Evolutionary conservation across 2,329 filamentous ascomycete species (phyloP).

Genomic region (Botrytis deweyae): DNA sequence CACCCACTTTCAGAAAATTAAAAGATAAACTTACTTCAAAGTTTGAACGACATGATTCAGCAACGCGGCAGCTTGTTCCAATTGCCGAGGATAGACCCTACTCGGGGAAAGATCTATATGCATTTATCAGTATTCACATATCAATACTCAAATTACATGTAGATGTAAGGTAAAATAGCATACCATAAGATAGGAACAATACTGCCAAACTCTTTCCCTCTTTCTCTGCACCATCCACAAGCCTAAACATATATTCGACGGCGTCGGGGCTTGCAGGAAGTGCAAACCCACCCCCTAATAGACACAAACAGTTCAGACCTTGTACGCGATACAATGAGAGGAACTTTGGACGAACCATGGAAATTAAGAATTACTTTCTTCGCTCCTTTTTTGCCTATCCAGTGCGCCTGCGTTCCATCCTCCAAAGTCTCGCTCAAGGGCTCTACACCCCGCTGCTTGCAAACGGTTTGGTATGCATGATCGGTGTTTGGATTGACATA

Average conservation of each 20-base stretch:
- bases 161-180: neutral
- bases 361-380: slow-evolving; percentile 48
- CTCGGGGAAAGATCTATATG: slow-evolving; percentile 46
- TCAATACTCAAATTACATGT: neutral
- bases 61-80: slow-evolving; percentile 47
- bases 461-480: slow-evolving; percentile 30
- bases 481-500: slow-evolving; percentile 30
- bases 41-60: slow-evolving; percentile 45
- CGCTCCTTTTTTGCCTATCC: slow-evolving; percentile 44
- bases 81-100: slow-evolving; percentile 48
- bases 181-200: slow-evolving; percentile 56
- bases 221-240: slow-evolving; percentile 37
- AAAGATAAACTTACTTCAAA: slow-evolving; percentile 27
- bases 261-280: slow-evolving; percentile 48
- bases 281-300: slow-evolving; percentile 55
- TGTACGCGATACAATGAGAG: neutral
- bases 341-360: slow-evolving; percentile 41
- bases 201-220: slow-evolving; percentile 48
- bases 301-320: neutral
- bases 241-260: slow-evolving; percentile 43
- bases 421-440: slow-evolving; percentile 33
- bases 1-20: slow-evolving; percentile 45
- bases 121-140: neutral
- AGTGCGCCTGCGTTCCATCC: slow-evolving; percentile 47
- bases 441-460: slow-evolving; percentile 29